These are phyloP conservation scores for Cyberlindnera subsufficiens DNA, from an alignment of 805 yeast species.

Conservation along the genomic window DNA sequence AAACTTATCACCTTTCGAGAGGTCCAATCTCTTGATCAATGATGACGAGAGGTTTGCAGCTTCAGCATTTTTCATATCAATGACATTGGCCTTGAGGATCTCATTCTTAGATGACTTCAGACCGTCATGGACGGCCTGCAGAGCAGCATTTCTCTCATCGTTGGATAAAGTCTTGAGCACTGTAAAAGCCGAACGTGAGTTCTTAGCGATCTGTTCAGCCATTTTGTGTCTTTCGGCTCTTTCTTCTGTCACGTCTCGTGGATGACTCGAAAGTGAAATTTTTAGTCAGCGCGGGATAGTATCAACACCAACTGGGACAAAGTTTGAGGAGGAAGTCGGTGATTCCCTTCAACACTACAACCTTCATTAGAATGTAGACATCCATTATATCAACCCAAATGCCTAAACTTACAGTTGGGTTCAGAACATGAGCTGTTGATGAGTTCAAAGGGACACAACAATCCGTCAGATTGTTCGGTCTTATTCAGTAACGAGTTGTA, in stretches of 20 bases:
- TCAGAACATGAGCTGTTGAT: conserved; percentile 18
- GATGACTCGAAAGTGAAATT: too few species aligned
- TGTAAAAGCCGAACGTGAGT: conserved; percentile 81
- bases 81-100: conserved; percentile 66
- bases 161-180: conserved; percentile 72
- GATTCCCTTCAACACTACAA: too few species aligned
- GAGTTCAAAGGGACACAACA: conserved; percentile 21
- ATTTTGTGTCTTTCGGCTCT: conserved; percentile 4
- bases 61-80: conserved; percentile 69
- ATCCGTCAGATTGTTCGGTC: conserved; percentile 3
- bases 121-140: conserved; percentile 67
- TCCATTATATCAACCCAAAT: conserved; percentile 6
- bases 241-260: neutral
- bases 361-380: neutral
- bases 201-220: conserved; percentile 73
- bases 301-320: too few species aligned
- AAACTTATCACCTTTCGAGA: conserved; percentile 76
- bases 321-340: too few species aligned
- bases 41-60: conserved; percentile 59
- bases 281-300: too few species aligned
- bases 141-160: conserved; percentile 66
- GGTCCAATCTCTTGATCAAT: conserved; percentile 77
- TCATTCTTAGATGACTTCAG: conserved; percentile 50
- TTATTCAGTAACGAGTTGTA: conserved; percentile 13
- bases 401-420: conserved; percentile 18